Evolutionary conservation across 768 basidiomycete species (phyloP).

Genomic region (Exsudoporus frostii): DNA sequence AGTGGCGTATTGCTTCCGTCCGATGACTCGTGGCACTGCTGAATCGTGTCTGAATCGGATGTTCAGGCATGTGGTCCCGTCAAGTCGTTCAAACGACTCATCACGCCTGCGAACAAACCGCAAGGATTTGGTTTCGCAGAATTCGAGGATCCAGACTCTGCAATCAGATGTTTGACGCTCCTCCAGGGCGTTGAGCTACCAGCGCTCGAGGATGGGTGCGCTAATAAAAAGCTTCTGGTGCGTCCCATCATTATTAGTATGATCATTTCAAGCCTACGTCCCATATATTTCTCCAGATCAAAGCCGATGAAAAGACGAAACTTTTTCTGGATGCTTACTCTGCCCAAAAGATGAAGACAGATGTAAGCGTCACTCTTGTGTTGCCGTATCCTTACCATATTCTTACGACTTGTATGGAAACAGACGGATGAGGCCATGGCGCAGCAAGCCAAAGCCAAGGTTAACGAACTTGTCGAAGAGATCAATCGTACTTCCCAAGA

Average conservation of each 20-base stretch:
- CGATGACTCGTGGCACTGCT: background rate
- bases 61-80: constrained; percentile 84
- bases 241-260: constrained; percentile 33
- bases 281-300: constrained; percentile 54
- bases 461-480: constrained; percentile 64
- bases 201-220: constrained; percentile 56
- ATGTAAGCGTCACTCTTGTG: constrained; percentile 49
- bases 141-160: constrained; percentile 90
- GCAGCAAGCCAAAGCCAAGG: constrained; percentile 59
- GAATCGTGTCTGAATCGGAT: background rate
- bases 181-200: constrained; percentile 64
- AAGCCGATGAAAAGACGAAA: constrained; percentile 94
- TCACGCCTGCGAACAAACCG: constrained; percentile 89
- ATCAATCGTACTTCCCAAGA: constrained; percentile 73
- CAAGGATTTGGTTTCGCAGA: constrained; percentile 98
- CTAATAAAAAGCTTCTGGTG: constrained; percentile 67
- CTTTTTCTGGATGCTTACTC: constrained; percentile 84
- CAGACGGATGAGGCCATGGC: constrained; percentile 71
- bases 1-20: constrained; percentile 22
- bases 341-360: constrained; percentile 72
- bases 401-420: background rate
- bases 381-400: background rate
- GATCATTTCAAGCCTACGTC: constrained; percentile 39
- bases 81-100: constrained; percentile 87
- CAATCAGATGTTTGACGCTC: constrained; percentile 68